Evolutionary conservation across 2,329 filamentous ascomycete genomes (phyloP).

Genomic region (Aspergillus pseudoviridinutans): DNA sequence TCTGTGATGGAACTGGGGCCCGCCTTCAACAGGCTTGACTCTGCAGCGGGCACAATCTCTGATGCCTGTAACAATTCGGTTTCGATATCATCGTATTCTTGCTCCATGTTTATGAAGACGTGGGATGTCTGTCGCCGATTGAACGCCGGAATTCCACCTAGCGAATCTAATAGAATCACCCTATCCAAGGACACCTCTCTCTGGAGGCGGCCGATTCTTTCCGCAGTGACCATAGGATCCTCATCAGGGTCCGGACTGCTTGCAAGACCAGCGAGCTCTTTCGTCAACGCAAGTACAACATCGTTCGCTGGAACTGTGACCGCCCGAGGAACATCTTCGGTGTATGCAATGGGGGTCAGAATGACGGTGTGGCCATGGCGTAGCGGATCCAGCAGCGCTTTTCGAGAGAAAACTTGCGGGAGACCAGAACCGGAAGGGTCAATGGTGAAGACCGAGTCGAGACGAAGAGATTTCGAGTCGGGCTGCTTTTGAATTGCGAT

Average conservation of each 20-base stretch:
- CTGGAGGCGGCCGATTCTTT: slow-evolving; percentile 39
- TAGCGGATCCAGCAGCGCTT: slow-evolving; percentile 62
- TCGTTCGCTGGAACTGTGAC: slow-evolving; percentile 55
- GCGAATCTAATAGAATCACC: slow-evolving; percentile 80
- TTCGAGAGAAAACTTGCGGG: slow-evolving; percentile 38
- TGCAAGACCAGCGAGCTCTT: slow-evolving; percentile 68
- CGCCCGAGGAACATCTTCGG: slow-evolving; percentile 45
- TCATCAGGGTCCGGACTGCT: slow-evolving; percentile 42
- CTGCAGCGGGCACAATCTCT: slow-evolving; percentile 11
- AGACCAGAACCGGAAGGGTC: slow-evolving; percentile 31
- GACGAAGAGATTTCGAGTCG: slow-evolving; percentile 62
- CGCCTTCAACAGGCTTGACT: slow-evolving; percentile 12
- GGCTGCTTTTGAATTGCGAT: slow-evolving; percentile 68
- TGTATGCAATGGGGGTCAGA: slow-evolving; percentile 62
- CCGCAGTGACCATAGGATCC: slow-evolving; percentile 38
- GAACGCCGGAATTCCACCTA: slow-evolving; percentile 75
- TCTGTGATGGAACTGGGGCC: slow-evolving; percentile 16
- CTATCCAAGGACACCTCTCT: slow-evolving; percentile 68
- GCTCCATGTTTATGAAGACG: slow-evolving; percentile 88
- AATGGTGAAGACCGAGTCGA: slow-evolving; percentile 55
- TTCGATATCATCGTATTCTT: slow-evolving; percentile 72
- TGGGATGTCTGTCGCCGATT: slow-evolving; percentile 60
- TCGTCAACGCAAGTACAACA: slow-evolving; percentile 70
- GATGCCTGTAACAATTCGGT: slow-evolving; percentile 51
- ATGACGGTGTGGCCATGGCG: slow-evolving; percentile 67